Conservation (phyloP, 257 asterid genomes). For the Nicotiana undulata region DNA sequence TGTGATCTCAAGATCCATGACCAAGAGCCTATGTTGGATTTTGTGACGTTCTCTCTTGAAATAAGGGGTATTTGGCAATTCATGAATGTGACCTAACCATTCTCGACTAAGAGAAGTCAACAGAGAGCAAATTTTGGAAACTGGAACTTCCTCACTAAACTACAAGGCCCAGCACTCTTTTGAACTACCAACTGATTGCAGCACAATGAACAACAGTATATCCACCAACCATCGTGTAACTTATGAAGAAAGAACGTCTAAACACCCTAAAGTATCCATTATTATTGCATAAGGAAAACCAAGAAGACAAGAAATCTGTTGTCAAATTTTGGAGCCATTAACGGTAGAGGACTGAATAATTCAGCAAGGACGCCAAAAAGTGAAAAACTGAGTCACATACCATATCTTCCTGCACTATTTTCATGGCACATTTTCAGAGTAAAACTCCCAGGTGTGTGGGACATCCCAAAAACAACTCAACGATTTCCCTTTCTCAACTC, state of each 20-base stretch:
- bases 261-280: neutral
- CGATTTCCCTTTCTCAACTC: neutral
- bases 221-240: neutral
- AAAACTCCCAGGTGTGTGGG: neutral
- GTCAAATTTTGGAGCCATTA: neutral
- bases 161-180: neutral
- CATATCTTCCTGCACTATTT: neutral
- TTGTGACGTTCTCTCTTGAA: too few species aligned
- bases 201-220: neutral
- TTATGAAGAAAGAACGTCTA: neutral
- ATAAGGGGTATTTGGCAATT: neutral
- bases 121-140: neutral
- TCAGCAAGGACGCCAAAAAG: too few species aligned
- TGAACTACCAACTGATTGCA: neutral
- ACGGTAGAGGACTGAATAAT: too few species aligned
- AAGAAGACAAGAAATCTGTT: too few species aligned
- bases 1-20: too few species aligned
- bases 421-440: neutral
- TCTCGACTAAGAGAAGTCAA: neutral
- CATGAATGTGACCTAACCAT: neutral
- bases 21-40: too few species aligned
- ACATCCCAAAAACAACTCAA: neutral
- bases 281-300: too few species aligned
- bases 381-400: too few species aligned
- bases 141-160: neutral